Conservation (phyloP, 2,329 filamentous ascomycete genomes). For the Fusarium mundagurra region DNA sequence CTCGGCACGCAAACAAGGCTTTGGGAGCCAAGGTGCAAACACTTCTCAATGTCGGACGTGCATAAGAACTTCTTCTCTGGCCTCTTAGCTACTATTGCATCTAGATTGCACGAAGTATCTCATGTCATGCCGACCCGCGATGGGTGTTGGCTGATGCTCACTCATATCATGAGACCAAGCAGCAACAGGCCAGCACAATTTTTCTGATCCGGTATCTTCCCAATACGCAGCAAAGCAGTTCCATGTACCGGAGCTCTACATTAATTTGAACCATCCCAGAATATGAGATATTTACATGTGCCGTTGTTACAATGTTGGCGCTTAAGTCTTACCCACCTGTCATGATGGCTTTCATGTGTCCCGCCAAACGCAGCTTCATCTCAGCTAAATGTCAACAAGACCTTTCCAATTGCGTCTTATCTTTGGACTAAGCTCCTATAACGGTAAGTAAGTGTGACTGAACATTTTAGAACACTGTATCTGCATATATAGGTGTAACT, state of each 20-base stretch:
- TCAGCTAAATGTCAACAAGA: fast-evolving
- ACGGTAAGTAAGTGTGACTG: fast-evolving
- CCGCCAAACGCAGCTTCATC: too few relatives aligned
- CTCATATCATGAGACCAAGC: neutral
- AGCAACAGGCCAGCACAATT: too few relatives aligned
- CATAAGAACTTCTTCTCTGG: fast-evolving
- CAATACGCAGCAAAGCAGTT: fast-evolving
- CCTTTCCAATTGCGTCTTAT: fast-evolving
- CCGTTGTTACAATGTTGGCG: fast-evolving
- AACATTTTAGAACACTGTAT: fast-evolving
- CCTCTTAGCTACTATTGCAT: fast-evolving
- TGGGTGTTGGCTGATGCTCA: neutral
- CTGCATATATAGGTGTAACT: neutral
- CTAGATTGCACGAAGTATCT: fast-evolving
- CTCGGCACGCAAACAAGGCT: neutral
- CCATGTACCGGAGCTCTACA: fast-evolving
- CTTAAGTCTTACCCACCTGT: neutral
- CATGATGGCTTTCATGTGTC: neutral
- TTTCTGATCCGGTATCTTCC: neutral
- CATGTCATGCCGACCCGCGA: neutral
- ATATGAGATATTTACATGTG: fast-evolving
- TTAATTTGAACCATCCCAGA: fast-evolving
- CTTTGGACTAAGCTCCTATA: fast-evolving
- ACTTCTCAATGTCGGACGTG: neutral
- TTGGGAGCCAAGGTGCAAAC: neutral